Base-by-base conservation (phyloP, 371 early-diverging fungal genomes). In the Batkoa obscura region DNA sequence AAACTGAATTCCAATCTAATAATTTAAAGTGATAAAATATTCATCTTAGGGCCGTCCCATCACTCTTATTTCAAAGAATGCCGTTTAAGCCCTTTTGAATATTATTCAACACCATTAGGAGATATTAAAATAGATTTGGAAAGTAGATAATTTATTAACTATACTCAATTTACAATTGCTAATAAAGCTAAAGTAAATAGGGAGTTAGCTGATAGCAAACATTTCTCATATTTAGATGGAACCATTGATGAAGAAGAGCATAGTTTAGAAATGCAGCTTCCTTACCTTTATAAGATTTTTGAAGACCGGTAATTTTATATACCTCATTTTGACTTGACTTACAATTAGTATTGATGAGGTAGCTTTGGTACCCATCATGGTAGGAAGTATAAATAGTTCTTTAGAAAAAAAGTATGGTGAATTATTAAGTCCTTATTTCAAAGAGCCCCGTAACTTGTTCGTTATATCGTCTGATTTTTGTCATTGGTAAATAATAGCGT, bases 381-480 rank as follows among this genome's bases (percentile, higher is more conserved):
- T 95, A 1, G 94, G 96, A 0, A 67, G 74, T 10, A 67, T 86
- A 33, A 42, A 66, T 10, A 60, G 74, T 10, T 52, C 60, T 3
- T 70, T 72, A 41, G 87, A 89, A 60, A 63, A 63, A 34, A 53
- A 66, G 48, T 88, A 79, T 62, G 88, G 86, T 10, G 55, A 74
- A 32, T 46, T 84, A 15, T 68, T 83, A 52, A 76, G 80, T 1
- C 75, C 73, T 1, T 91, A 90, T 60, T 68, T 93, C 10, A 58
- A 64, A 1, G 71, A 83, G 48, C 72, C 79, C 1, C 60, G 70
- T 42, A 85, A 76, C 46, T 64, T 90, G 10, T 91, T 94, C 68
- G 74, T 94, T 37, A 72, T 96, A 17, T 94, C 94, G 9, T 84
- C 86, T 1, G 96, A 96, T 62, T 96, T 96, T 63, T 94, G 96